Percentiles rank a stretch among this genome's conserved stretches.
Evolutionary conservation across 495 filamentous ascomycete species (phyloP).

Genomic region (Aspergillus wentii): DNA sequence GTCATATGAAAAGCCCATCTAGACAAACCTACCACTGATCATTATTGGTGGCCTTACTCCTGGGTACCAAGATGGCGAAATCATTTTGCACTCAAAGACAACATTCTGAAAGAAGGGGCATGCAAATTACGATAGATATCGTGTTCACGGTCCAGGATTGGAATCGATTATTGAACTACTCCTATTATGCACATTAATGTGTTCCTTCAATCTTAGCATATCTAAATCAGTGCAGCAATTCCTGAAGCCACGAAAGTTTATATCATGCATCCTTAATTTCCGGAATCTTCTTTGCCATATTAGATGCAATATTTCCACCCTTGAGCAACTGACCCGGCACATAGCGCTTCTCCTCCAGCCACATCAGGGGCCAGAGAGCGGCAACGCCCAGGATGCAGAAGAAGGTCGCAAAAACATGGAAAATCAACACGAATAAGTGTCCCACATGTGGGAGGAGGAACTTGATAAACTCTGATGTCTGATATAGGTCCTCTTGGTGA

Average conservation of each 20-base stretch:
- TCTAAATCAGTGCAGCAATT: no score
- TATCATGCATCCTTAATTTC: conserved; percentile 22
- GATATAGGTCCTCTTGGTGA: conserved; percentile 79
- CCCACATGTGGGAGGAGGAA: conserved; percentile 48
- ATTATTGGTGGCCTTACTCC: no score
- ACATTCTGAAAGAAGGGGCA: no score
- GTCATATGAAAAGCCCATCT: no score
- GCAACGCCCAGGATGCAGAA: conserved; percentile 56
- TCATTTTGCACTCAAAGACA: no score
- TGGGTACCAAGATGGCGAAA: no score
- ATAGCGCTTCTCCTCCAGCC: conserved; percentile 37
- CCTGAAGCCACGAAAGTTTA: not conserved
- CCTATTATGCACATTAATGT: no score
- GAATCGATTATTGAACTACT: no score
- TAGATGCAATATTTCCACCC: conserved; percentile 23
- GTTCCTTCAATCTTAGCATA: no score
- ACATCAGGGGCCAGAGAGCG: conserved; percentile 48
- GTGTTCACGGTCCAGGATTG: no score
- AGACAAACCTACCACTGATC: no score
- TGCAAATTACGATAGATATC: no score
- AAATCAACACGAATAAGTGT: conserved; percentile 43
- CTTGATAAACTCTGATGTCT: conserved; percentile 70
- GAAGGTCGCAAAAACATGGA: conserved; percentile 57
- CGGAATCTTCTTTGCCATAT: conserved; percentile 17
- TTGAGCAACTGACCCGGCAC: conserved; percentile 15